Conservation (phyloP, 2,329 filamentous ascomycete genomes). For the Xylariaceae sp. region DNA sequence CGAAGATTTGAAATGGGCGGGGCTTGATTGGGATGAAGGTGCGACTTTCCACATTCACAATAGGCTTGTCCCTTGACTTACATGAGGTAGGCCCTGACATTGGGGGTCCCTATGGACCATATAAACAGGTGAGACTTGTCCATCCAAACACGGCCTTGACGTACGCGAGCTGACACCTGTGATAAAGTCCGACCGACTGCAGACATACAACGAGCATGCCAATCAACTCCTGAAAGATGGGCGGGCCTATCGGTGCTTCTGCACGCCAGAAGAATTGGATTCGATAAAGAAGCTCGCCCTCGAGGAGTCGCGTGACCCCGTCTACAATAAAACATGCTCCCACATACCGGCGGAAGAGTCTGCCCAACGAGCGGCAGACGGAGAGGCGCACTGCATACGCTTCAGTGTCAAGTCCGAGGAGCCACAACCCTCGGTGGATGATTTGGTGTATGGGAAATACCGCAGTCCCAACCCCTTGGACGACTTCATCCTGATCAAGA, state of each 20-base stretch:
- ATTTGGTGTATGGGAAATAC: constrained; percentile 73
- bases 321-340: constrained; percentile 63
- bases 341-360: constrained; percentile 63
- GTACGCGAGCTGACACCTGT: constrained; percentile 7
- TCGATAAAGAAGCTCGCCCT: constrained; percentile 59
- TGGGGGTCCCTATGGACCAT: constrained; percentile 78
- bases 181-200: constrained; percentile 76
- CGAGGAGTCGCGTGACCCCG: constrained; percentile 39
- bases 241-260: constrained; percentile 91
- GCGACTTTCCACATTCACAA: constrained; percentile 7
- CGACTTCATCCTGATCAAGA: constrained; percentile 86
- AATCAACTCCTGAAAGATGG: constrained; percentile 62
- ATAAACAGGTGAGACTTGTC: constrained; percentile 59
- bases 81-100: constrained; percentile 61
- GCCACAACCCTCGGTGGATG: constrained; percentile 62
- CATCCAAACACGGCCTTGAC: neutral
- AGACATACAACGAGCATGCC: constrained; percentile 66
- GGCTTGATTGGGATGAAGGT: constrained; percentile 91
- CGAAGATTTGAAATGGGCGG: constrained; percentile 80
- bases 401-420: constrained; percentile 61
- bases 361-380: constrained; percentile 59
- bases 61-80: constrained; percentile 8
- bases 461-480: constrained; percentile 54
- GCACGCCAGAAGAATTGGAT: constrained; percentile 65
- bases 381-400: constrained; percentile 71